Evolutionary conservation across 73 alveolate species (phyloP), one percentile per base, ranked within the genome.

Genomic region (Stentor coeruleus): DNA sequence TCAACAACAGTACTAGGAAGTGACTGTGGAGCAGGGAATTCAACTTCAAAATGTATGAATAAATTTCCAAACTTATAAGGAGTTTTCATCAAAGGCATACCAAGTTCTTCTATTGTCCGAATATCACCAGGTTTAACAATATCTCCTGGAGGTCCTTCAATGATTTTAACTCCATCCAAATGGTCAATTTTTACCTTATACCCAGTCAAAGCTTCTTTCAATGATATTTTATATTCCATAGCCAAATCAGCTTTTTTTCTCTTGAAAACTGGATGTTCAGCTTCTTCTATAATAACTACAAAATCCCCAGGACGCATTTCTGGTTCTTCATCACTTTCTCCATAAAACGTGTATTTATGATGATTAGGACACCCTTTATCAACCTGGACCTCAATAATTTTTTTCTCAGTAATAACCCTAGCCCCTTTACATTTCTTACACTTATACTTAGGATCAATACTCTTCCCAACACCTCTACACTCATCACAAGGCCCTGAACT

Each of bases 341-440:
- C 96, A 14, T 81, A 87, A 58, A 87, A 82, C 0, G 60, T 85
- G 84, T 92, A 92, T 91, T 90, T 88, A 81, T 94, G 93, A 0
- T 94, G 95, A 92, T 94, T 90, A 0, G 97, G 98, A 0, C 91
- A 96, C 15, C 99, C 99, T 91, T 90, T 89, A 60, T 91, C 98
- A 55, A 94, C 66, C 59, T 83, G 93, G 1, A 89, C 91, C 41
- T 81, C 88, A 72, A 94, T 57, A 66, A 79, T 76, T 74, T 91
- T 89, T 59, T 84, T 84, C 30, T 92, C 90, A 76, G 81, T 88
- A 57, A 87, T 74, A 26, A 92, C 92, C 85, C 87, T 87, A 58
- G 91, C 85, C 37, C 98, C 99, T 39, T 81, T 30, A 92, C 99
- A 96, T 58, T 55, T 81, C 83, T 95, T 94, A 92, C 99, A 96